phyloP scores from a whole-genome alignment of 495 filamentous ascomycete genomes.

The Amniculicola lignicola region DNA sequence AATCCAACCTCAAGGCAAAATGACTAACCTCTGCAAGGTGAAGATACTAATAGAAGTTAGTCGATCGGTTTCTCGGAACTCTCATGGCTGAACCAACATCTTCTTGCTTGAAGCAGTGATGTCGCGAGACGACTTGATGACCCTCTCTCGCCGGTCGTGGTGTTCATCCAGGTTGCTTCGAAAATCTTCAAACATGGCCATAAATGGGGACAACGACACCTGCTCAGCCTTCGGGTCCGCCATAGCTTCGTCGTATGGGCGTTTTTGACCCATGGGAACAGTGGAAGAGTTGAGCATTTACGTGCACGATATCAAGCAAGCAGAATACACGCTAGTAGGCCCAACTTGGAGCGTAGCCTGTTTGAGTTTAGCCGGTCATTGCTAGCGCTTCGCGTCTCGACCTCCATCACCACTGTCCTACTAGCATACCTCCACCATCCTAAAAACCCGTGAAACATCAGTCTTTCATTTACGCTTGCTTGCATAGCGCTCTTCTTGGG shows the following conservation, averaged over 20 bases:
- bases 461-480: too few relatives aligned
- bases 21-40: conserved; percentile 71
- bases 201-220: conserved; percentile 47
- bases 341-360: too few relatives aligned
- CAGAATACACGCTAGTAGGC: too few relatives aligned
- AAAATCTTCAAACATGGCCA: conserved; percentile 80
- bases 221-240: conserved; percentile 30
- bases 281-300: too few relatives aligned
- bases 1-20: not conserved
- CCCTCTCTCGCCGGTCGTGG: conserved; percentile 83
- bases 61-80: conserved; percentile 4
- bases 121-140: conserved; percentile 85
- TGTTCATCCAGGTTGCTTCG: conserved; percentile 89
- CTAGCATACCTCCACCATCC: too few relatives aligned
- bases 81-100: conserved; percentile 59
- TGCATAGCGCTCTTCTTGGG: too few relatives aligned
- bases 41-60: conserved; percentile 72
- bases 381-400: too few relatives aligned
- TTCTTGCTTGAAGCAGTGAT: conserved; percentile 95
- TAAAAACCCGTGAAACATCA: too few relatives aligned
- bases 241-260: conserved; percentile 29
- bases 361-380: too few relatives aligned
- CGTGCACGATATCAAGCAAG: too few relatives aligned
- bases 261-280: conserved; percentile 32
- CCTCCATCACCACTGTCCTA: too few relatives aligned